Evolutionary conservation across 352 stramenopile species (phyloP).

Genomic region (Phytophthora idaei): DNA sequence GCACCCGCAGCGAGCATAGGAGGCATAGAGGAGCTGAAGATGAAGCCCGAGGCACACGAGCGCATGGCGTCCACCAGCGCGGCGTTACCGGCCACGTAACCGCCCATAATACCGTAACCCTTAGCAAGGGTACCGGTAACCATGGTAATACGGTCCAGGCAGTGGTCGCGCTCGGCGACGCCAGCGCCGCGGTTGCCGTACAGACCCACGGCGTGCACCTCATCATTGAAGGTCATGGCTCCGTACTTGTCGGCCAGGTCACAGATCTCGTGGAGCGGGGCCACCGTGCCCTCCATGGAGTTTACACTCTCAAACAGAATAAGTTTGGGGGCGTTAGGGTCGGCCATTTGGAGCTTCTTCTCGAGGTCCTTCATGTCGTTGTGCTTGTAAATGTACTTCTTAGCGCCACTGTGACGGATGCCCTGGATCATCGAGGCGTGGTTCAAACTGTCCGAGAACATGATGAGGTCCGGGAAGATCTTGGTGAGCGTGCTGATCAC

Average conservation of each 20-base stretch:
- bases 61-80: constrained; percentile 89
- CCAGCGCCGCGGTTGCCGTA: constrained; percentile 89
- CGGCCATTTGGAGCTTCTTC: constrained; percentile 69
- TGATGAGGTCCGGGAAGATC: constrained; percentile 90
- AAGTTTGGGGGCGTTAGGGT: constrained; percentile 80
- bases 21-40: constrained; percentile 92
- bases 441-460: constrained; percentile 92
- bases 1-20: constrained; percentile 86
- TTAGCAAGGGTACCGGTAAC: constrained; percentile 91
- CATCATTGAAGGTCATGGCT: constrained; percentile 92
- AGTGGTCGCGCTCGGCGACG: constrained; percentile 88
- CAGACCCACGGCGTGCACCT: constrained; percentile 90
- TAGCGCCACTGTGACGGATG: constrained; percentile 77
- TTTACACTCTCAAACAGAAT: constrained; percentile 90
- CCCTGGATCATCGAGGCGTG: constrained; percentile 91
- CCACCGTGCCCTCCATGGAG: constrained; percentile 89
- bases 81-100: constrained; percentile 89
- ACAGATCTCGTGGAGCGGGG: constrained; percentile 85
- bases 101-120: constrained; percentile 91
- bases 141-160: constrained; percentile 88
- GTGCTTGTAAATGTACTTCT: constrained; percentile 90
- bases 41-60: constrained; percentile 87
- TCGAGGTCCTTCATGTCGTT: constrained; percentile 85
- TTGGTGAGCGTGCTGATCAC: constrained; percentile 89
- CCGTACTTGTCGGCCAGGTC: constrained; percentile 91